phyloP scores from a whole-genome alignment of 108 stramenopile genomes.

The Cylindrotheca closterium region DNA sequence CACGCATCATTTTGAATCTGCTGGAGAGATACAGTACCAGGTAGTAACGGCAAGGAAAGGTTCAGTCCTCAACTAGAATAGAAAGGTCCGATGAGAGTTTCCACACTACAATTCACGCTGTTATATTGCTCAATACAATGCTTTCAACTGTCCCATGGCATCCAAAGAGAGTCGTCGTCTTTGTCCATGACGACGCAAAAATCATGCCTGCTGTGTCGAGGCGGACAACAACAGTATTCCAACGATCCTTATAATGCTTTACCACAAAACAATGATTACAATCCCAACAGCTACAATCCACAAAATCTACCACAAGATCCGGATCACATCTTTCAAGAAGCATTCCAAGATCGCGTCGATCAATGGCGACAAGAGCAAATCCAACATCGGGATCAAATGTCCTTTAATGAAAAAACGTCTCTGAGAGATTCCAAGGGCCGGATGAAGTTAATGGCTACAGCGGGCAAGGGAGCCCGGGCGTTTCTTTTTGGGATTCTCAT shows the following conservation, averaged over 20 bases:
- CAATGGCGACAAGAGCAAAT: slow-evolving; percentile 65
- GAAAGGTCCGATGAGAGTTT: too few species aligned
- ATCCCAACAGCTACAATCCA: slow-evolving; percentile 5
- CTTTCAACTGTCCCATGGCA: too few species aligned
- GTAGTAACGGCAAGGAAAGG: too few species aligned
- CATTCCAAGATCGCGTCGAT: slow-evolving; percentile 80
- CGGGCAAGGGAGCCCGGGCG: slow-evolving; percentile 68
- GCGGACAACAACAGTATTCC: slow-evolving; percentile 1
- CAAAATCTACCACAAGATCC: neutral
- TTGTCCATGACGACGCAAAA: too few species aligned
- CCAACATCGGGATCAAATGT: slow-evolving; percentile 31
- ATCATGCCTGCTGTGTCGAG: neutral
- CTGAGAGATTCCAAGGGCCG: slow-evolving; percentile 68
- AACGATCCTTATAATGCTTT: slow-evolving; percentile 7
- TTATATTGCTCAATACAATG: too few species aligned
- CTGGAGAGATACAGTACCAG: too few species aligned
- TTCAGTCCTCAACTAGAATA: too few species aligned
- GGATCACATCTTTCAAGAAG: slow-evolving; percentile 40
- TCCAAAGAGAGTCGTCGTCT: too few species aligned
- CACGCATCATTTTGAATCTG: too few species aligned
- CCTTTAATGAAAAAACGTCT: slow-evolving; percentile 20
- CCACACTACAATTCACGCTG: too few species aligned
- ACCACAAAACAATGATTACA: neutral
- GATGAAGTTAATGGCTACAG: slow-evolving; percentile 72
- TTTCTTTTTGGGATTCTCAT: slow-evolving; percentile 83